Base-by-base conservation (phyloP, 2,329 filamentous ascomycete species). In the Epicoccum nigrum region DNA sequence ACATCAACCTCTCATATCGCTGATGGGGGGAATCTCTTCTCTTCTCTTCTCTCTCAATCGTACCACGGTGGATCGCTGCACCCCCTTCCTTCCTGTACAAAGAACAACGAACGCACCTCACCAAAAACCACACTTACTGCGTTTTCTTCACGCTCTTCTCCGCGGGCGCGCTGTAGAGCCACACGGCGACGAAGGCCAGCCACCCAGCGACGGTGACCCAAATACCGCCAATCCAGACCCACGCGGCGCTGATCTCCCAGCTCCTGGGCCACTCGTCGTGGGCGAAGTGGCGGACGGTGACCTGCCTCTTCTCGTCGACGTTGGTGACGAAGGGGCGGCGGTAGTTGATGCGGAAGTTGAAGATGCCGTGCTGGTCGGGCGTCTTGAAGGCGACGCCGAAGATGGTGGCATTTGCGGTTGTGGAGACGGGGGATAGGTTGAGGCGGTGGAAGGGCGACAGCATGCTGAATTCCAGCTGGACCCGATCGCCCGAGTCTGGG, bases 381-480 rank as follows among this genome's bases (percentile, higher is more conserved):
- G 93, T 83, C 58, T 82, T 88, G 77, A 99, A 97, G 19, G 84
- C 82, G 37, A 84, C 82, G 57, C 83, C 82, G 79, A 87, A 99
- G 55, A 89, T 82, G 41, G 89, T 87, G 58, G 86, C 85, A 64
- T 90, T 86, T 46, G 81, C 74, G 1, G 86, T 87, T 20, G 79
- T 80, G 25, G 76, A 74, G 38, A 77, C 63, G 0, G 84, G 83
- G 7, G 77, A 65, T 25, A 99, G 86, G 53, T 86, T 81, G 27
- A 97, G 82, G 33, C 94, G 92, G 78, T 97, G 88, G 85, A 97
- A 97, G 49, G 94, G 93, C 1, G 93, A 97, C 38, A 99, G 88
- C 94, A 97, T 99, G 78, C 87, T 92, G 81, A 97, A 97, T 76
- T 99, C 94, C 56, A 99, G 89, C 76, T 99, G 94, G 27, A 99